Percentiles rank a stretch among this genome's conserved stretches.
phyloP scores from a whole-genome alignment of 169 alveolate species.

The Babesia microti region DNA sequence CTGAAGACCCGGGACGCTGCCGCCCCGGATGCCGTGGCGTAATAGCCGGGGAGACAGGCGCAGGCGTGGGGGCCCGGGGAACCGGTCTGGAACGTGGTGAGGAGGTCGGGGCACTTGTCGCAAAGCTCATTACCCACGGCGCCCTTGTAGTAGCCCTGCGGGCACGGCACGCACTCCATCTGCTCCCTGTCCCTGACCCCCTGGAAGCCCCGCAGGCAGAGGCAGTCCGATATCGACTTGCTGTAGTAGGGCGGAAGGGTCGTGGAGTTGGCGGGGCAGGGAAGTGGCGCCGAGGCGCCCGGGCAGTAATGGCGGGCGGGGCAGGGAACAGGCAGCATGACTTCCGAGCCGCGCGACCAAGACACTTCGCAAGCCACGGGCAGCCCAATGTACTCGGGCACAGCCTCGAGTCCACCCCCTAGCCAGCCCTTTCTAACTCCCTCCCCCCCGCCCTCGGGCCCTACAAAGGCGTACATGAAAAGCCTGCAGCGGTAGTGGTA shows the following conservation, averaged over 20 bases:
- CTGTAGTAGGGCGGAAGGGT: constrained; percentile 41
- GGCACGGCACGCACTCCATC: constrained; percentile 42
- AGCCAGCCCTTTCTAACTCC: background rate
- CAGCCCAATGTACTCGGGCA: too few relatives aligned
- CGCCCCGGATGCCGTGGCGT: constrained; percentile 7
- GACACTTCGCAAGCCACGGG: too few relatives aligned
- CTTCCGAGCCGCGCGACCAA: too few relatives aligned
- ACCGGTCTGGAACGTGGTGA: constrained; percentile 51
- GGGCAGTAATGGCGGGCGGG: constrained; percentile 60
- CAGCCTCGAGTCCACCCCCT: background rate
- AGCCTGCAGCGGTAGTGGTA: too few relatives aligned
- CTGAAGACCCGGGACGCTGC: background rate
- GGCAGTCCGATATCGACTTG: constrained; percentile 30
- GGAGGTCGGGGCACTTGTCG: constrained; percentile 46
- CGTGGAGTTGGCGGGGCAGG: constrained; percentile 53
- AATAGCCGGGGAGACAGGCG: constrained; percentile 45
- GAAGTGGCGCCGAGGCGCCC: constrained; percentile 39
- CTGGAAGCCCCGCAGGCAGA: constrained; percentile 52
- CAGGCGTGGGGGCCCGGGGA: constrained; percentile 45
- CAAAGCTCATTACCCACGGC: constrained; percentile 41
- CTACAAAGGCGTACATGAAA: too few relatives aligned
- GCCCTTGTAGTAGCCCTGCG: constrained; percentile 51
- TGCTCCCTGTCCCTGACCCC: constrained; percentile 4
- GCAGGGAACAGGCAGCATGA: constrained; percentile 33
- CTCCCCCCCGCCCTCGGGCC: constrained; percentile 1